Evolutionary conservation across 208 protist genomes (phyloP), one percentile per base, ranked within the genome.

Genomic region (Acanthamoeba castellanii): DNA sequence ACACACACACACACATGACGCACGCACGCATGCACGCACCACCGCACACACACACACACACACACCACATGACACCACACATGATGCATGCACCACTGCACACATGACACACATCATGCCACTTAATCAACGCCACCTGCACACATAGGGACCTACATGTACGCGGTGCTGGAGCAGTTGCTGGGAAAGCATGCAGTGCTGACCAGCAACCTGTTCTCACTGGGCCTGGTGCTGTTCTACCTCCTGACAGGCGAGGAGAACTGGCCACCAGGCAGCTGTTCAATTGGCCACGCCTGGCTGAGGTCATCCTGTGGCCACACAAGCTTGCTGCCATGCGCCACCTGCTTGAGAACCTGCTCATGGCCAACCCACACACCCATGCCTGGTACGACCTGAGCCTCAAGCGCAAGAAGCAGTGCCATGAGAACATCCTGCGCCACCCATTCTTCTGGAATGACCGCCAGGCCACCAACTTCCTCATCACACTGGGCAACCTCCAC

Each of bases 351-450:
- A 27, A 85, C 47, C 45, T 85, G 78, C 78, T 85, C 45, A 13
- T 59, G 78, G 30, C 34, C 27, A 45, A 85, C 30, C 78, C 34
- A 4, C 37, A 32, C 18, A 2, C 27, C 25, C 34, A 45, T 3
- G 78, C 78, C 3, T 85, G 78, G 78, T 85, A 85, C 47, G 78
- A 85, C 27, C 78, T 8, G 42, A 42, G 78, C 45, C 27, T 59
- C 42, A 8, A 27, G 30, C 34, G 78, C 13, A 52, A 85, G 45
- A 57, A 59, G 78, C 25, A 85, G 47, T 85, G 34, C 47, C 78
- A 85, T 45, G 78, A 50, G 47, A 85, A 85, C 47, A 85, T 85
- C 78, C 78, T 85, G 27, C 34, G 78, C 34, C 78, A 85, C n/a
- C 78, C 78, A 1, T 85, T 85, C 47, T 85, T 85, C 78, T 85